Conservation (phyloP, 2,329 filamentous ascomycete species). For the Phoma sp. region DNA sequence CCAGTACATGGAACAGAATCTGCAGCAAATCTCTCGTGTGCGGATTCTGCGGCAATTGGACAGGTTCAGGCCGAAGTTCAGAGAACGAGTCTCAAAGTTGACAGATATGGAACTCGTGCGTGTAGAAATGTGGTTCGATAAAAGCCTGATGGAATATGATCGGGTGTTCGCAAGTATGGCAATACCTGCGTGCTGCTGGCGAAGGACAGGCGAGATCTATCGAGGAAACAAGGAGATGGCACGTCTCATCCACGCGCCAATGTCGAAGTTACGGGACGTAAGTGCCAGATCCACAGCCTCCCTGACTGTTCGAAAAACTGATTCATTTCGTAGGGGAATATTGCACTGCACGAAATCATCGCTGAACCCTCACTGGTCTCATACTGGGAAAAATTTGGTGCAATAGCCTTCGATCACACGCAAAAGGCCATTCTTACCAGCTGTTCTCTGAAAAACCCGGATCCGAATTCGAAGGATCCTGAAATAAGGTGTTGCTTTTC, state of each 20-base stretch:
- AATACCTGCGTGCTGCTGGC: constrained; percentile 96
- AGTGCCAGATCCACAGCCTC: constrained; percentile 47
- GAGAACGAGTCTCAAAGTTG: constrained; percentile 89
- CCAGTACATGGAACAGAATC: constrained; percentile 88
- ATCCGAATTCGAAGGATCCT: constrained; percentile 66
- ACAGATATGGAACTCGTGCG: constrained; percentile 93
- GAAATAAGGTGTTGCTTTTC: constrained; percentile 95
- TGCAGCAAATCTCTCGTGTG: constrained; percentile 80
- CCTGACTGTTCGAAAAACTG: constrained; percentile 7
- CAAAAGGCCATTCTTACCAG: constrained; percentile 96
- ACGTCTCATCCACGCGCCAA: constrained; percentile 89
- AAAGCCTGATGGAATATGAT: constrained; percentile 95
- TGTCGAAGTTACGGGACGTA: constrained; percentile 89
- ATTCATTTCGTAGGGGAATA: constrained; percentile 73
- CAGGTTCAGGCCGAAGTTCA: constrained; percentile 91
- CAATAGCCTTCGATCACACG: constrained; percentile 91
- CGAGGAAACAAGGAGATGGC: constrained; percentile 99
- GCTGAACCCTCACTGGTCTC: constrained; percentile 93
- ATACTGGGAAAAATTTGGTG: constrained; percentile 99
- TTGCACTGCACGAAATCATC: constrained; percentile 93
- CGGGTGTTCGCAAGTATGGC: constrained; percentile 99
- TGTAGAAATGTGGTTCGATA: constrained; percentile 99
- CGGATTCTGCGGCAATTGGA: constrained; percentile 92
- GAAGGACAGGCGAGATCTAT: constrained; percentile 95
- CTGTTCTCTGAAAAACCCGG: constrained; percentile 82